Evolutionary conservation across 352 stramenopile species (phyloP).

Genomic region (Lagenidium sp.): DNA sequence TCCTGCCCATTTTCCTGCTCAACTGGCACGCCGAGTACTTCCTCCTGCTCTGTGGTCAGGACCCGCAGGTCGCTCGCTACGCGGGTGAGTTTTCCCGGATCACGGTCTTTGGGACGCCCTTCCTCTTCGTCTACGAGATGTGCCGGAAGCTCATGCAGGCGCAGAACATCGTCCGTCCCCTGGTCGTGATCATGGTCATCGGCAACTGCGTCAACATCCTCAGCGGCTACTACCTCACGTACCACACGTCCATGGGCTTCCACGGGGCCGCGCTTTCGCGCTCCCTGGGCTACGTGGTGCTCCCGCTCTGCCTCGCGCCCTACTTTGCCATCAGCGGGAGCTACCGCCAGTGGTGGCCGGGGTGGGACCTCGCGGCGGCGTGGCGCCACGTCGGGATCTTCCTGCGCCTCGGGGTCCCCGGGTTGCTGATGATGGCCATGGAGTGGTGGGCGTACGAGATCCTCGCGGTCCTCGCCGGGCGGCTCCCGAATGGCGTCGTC

Average conservation of each 20-base stretch:
- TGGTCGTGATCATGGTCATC: slow-evolving; percentile 42
- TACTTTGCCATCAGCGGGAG: slow-evolving; percentile 33
- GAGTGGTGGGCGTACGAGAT: slow-evolving; percentile 79
- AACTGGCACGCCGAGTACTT: slow-evolving; percentile 57
- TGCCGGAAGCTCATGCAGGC: slow-evolving; percentile 62
- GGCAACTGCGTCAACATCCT: slow-evolving; percentile 56
- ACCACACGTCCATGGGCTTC: slow-evolving; percentile 56
- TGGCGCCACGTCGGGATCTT: slow-evolving; percentile 38
- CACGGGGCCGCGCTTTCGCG: slow-evolving; percentile 61
- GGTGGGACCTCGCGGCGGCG: slow-evolving; percentile 32
- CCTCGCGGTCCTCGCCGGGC: slow-evolving; percentile 52
- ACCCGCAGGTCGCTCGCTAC: slow-evolving; percentile 32
- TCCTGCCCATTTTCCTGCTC: slow-evolving; percentile 39
- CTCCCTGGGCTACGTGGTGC: slow-evolving; percentile 40
- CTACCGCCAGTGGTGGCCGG: slow-evolving; percentile 30
- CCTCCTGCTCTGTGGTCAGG: slow-evolving; percentile 41
- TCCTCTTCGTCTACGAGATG: slow-evolving; percentile 73
- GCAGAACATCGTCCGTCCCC: slow-evolving; percentile 56
- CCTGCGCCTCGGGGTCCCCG: slow-evolving; percentile 33
- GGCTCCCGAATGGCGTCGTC: slow-evolving; percentile 60
- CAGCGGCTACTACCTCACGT: slow-evolving; percentile 63
- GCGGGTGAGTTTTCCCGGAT: slow-evolving; percentile 49
- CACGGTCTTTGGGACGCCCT: slow-evolving; percentile 64
- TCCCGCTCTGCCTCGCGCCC: slow-evolving; percentile 40
- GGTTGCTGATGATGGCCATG: slow-evolving; percentile 55